phyloP scores from a whole-genome alignment of 768 basidiomycete species.

The Rhizopogon vulgaris region DNA sequence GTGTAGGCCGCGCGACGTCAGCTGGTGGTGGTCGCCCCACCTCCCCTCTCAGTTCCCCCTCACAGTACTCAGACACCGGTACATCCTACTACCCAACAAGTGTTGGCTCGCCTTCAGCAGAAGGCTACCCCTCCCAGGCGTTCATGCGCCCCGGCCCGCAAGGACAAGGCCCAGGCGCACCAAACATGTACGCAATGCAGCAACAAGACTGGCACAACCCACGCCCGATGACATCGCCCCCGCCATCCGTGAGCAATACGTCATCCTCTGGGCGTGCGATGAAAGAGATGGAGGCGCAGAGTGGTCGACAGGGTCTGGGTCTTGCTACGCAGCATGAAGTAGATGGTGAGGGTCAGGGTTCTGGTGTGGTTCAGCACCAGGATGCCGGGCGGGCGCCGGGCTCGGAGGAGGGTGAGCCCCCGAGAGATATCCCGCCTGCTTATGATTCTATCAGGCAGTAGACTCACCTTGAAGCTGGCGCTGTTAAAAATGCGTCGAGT shows the following conservation, averaged over 20 bases:
- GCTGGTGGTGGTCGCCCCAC: background rate
- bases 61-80: slow-evolving; percentile 1
- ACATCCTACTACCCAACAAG: slow-evolving; percentile 7
- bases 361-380: slow-evolving; percentile 18
- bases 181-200: slow-evolving; percentile 8
- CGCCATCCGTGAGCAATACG: slow-evolving; percentile 13
- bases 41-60: slow-evolving; percentile 3
- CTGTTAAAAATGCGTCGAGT: too few species aligned
- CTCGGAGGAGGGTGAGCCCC: slow-evolving; percentile 10
- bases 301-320: slow-evolving; percentile 6
- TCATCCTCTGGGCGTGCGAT: slow-evolving; percentile 9
- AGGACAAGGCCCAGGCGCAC: background rate
- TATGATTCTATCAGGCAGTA: slow-evolving; percentile 21
- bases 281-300: slow-evolving; percentile 21
- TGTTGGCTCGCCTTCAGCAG: background rate
- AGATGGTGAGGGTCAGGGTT: slow-evolving; percentile 8
- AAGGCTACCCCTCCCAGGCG: slow-evolving; percentile 6
- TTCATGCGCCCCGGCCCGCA: background rate
- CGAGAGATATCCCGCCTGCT: slow-evolving; percentile 22
- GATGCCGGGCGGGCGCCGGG: slow-evolving; percentile 20
- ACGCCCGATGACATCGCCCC: slow-evolving; percentile 13
- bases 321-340: background rate
- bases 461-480: background rate
- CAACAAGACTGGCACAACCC: slow-evolving; percentile 16
- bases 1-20: background rate